A percentile compares a stretch with the other conserved stretches of the same genome.
Conservation (phyloP, 2,329 filamentous ascomycete species). For the Exophiala sp. region DNA sequence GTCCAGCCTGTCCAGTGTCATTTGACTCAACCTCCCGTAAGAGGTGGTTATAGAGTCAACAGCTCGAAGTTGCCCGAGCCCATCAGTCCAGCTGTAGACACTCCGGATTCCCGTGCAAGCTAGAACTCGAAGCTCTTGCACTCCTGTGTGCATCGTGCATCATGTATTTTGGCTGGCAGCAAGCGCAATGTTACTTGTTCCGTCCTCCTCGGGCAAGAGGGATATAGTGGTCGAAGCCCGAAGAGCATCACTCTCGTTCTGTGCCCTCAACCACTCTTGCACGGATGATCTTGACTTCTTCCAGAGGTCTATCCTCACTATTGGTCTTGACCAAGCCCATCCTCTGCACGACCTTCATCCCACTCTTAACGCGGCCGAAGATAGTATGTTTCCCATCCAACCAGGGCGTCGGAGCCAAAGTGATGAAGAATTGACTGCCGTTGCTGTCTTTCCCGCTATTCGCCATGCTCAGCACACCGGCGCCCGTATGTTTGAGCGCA, state of each 20-base stretch:
- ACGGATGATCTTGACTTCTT: constrained; percentile 73
- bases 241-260: constrained; percentile 5
- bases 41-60: too few relatives aligned
- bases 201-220: neutral
- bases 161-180: too few relatives aligned
- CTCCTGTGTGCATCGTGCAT: too few relatives aligned
- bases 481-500: constrained; percentile 80
- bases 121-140: too few relatives aligned
- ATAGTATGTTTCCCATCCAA: constrained; percentile 96
- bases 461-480: constrained; percentile 92
- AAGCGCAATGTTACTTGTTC: too few relatives aligned
- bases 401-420: constrained; percentile 90
- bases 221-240: neutral
- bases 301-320: constrained; percentile 69
- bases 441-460: constrained; percentile 92
- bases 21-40: too few relatives aligned
- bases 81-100: too few relatives aligned
- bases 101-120: too few relatives aligned
- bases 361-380: constrained; percentile 81
- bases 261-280: constrained; percentile 59
- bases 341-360: constrained; percentile 75
- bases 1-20: too few relatives aligned
- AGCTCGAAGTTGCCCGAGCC: too few relatives aligned
- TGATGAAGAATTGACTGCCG: constrained; percentile 93
- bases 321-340: constrained; percentile 85